Evolutionary conservation across 148 eudicot species (phyloP), one percentile per base, ranked within the genome.

Genomic region (Heliosperma pusillum): DNA sequence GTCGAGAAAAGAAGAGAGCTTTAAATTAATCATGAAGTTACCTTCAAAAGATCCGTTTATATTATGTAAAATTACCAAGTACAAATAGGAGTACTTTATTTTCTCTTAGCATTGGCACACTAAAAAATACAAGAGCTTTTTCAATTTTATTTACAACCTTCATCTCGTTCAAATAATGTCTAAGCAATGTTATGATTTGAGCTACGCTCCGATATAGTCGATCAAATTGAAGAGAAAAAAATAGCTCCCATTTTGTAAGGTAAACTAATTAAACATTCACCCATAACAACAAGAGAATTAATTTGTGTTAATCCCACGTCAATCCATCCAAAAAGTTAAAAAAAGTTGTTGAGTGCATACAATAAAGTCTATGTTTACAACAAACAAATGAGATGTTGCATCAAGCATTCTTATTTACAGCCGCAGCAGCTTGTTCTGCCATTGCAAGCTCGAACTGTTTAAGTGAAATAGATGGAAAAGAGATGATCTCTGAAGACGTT

Each of bases 361-460:
- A n/a, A n/a, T n/a, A n/a, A 1, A 26, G 3, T 15, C 17, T 11
- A 26, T 1, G 5, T 26, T 5, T 33, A 64, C 17, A 64, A 2
- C 7, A 4, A 20, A 61, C 0, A 17, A 16, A 5, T 2, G 16
- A 10, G 16, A 3, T 30, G 10, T 13, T 7, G 21, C 21, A 50
- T 47, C 22, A 77, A 20, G 25, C 42, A 22, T 30, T 64, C 20
- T 69, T 59, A 20, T 76, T 16, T 69, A 13, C 72, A 24, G 58
- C 74, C 10, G 68, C 79, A 7, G 47, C 74, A 40, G 88, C 84
- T 83, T 91, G 98, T 52, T 87, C 78, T 26, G 88, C 86, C 96
- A 91, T 90, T 20, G 91, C 96, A 25, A 82, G 78, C 74, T 94
- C 97, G 52, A 91, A 90, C 42, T 94, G 96, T 80, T 83, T 80